These are phyloP conservation scores for Cytospora paraplurivora DNA, from an alignment of 2,329 filamentous ascomycete species.

Conservation along the genomic window DNA sequence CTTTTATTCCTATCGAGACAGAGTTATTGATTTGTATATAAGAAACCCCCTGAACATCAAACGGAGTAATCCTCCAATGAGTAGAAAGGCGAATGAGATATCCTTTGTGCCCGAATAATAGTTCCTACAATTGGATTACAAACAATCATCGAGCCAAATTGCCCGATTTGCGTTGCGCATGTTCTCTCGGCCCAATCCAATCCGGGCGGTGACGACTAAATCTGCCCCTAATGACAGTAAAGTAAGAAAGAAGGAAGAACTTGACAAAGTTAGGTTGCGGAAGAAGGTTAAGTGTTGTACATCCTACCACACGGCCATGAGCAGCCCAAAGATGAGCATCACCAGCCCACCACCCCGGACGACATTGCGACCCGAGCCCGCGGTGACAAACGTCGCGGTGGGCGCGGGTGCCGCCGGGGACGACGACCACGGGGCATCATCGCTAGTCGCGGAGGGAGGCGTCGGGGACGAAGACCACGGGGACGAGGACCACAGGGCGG, in stretches of 20 bases:
- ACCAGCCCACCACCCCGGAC: neutral
- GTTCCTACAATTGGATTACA: too few relatives aligned
- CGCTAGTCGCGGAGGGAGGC: neutral
- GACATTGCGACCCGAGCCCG: slow-evolving; percentile 14
- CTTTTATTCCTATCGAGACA: too few relatives aligned
- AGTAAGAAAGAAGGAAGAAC: neutral
- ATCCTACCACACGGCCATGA: slow-evolving; percentile 14
- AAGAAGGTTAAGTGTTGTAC: neutral
- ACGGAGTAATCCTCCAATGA: too few relatives aligned
- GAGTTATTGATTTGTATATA: too few relatives aligned
- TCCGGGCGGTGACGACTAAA: neutral
- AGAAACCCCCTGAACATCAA: too few relatives aligned
- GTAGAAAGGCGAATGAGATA: too few relatives aligned
- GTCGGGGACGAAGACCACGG: neutral
- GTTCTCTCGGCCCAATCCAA: neutral
- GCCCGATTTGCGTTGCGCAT: neutral
- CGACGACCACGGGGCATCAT: neutral
- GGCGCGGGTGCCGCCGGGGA: neutral
- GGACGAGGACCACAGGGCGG: neutral
- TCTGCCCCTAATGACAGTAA: neutral
- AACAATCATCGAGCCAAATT: neutral
- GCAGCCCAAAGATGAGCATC: slow-evolving; percentile 1
- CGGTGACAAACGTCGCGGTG: slow-evolving; percentile 15
- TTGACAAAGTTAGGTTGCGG: slow-evolving; percentile 6
- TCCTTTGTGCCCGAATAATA: too few relatives aligned